These are phyloP conservation scores for Gyromitra esculenta DNA, from an alignment of 2,329 filamentous ascomycete genomes.

Conservation along the genomic window DNA sequence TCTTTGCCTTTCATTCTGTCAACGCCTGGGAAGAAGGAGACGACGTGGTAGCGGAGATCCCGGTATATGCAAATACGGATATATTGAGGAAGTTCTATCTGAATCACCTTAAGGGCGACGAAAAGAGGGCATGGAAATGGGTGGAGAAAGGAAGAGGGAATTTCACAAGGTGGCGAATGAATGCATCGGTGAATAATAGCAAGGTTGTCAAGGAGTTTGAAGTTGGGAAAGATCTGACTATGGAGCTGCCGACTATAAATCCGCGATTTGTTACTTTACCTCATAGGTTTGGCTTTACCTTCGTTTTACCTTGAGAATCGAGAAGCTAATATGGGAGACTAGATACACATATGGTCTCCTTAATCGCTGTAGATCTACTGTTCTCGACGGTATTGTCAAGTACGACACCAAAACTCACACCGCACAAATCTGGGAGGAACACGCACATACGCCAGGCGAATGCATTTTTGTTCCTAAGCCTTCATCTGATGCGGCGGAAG, in stretches of 20 bases:
- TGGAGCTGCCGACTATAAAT: constrained; percentile 75
- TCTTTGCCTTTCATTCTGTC: constrained; percentile 82
- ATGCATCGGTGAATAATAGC: constrained; percentile 23
- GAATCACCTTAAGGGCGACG: constrained; percentile 67
- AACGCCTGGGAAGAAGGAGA: constrained; percentile 76
- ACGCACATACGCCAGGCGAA: constrained; percentile 74
- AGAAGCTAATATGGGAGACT: neutral
- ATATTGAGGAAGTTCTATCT: constrained; percentile 76
- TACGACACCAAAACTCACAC: constrained; percentile 69
- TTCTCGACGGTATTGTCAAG: constrained; percentile 73
- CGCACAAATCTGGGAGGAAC: constrained; percentile 68
- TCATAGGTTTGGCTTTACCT: constrained; percentile 62
- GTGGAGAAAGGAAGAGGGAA: constrained; percentile 38
- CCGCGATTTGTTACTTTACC: constrained; percentile 65
- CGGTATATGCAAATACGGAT: constrained; percentile 72
- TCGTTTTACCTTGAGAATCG: fast-evolving
- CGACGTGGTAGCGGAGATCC: constrained; percentile 71
- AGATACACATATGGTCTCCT: constrained; percentile 69
- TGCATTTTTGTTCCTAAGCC: constrained; percentile 70
- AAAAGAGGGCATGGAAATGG: constrained; percentile 44
- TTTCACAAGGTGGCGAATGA: constrained; percentile 45
- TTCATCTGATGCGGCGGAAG: constrained; percentile 65
- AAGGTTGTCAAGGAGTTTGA: constrained; percentile 49
- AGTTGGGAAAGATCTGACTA: constrained; percentile 44
- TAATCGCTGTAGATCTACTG: constrained; percentile 68